Conservation (phyloP, 257 asterid genomes). For the Solanum paucissectum region DNA sequence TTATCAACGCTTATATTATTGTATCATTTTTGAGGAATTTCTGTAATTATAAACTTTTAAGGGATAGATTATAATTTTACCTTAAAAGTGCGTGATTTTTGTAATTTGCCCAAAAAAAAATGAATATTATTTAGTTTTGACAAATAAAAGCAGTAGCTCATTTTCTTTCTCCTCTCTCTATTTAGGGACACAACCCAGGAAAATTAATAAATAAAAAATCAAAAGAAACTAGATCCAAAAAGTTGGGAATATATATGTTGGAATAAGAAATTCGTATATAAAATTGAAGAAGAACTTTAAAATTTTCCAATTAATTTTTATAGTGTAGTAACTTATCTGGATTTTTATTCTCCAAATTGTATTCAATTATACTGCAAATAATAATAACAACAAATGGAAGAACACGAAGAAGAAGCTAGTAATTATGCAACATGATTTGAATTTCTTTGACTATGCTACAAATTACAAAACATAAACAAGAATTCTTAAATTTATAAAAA, state of each 20-base stretch:
- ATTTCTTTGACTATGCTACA: neutral
- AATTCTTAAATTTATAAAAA: neutral
- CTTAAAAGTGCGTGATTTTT: too few species aligned
- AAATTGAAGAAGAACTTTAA: neutral
- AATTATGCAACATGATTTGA: neutral
- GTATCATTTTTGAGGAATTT: too few species aligned
- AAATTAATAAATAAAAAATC: neutral
- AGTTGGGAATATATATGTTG: neutral
- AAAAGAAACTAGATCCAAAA: neutral
- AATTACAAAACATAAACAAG: neutral
- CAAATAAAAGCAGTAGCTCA: neutral
- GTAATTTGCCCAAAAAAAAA: too few species aligned
- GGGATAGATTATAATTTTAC: too few species aligned
- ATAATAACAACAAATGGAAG: neutral
- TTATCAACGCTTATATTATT: too few species aligned
- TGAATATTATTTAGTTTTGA: neutral
- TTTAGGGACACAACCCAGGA: neutral
- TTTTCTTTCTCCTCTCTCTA: neutral
- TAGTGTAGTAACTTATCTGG: neutral
- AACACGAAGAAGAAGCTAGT: neutral
- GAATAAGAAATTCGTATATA: neutral
- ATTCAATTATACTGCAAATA: neutral
- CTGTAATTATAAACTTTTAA: too few species aligned
- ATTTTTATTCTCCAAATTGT: neutral
- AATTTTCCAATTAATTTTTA: neutral